phyloP scores from a whole-genome alignment of 768 basidiomycete genomes.

The Kwoniella bestiolae region DNA sequence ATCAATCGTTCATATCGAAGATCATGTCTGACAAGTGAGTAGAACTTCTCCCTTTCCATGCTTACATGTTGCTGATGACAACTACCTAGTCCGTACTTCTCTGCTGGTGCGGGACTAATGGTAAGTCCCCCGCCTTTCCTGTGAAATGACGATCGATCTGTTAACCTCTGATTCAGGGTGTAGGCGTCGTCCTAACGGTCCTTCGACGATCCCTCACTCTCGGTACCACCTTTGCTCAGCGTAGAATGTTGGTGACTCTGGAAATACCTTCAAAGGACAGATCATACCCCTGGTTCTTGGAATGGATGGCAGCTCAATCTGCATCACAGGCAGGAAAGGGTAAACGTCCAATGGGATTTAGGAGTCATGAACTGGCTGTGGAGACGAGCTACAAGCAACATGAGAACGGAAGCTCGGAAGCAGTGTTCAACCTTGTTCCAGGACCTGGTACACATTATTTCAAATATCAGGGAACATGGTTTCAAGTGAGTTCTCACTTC shows the following conservation, averaged over 20 bases:
- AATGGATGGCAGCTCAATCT: constrained; percentile 85
- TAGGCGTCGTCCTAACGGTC: constrained; percentile 79
- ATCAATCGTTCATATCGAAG: constrained; percentile 36
- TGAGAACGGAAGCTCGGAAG: constrained; percentile 87
- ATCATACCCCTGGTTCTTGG: constrained; percentile 93
- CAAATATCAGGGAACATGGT: constrained; percentile 87
- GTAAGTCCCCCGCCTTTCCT: constrained; percentile 59
- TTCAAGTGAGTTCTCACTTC: constrained; percentile 69
- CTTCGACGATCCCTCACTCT: constrained; percentile 73
- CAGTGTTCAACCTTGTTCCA: constrained; percentile 89
- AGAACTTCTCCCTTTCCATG: not conserved
- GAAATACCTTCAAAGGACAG: constrained; percentile 96
- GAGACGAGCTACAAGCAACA: constrained; percentile 86
- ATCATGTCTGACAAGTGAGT: constrained; percentile 54
- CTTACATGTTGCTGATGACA: constrained; percentile 1
- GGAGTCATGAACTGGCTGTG: constrained; percentile 91
- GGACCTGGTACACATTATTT: constrained; percentile 95
- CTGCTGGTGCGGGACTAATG: constrained; percentile 97
- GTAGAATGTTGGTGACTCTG: constrained; percentile 89
- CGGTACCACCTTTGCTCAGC: constrained; percentile 74
- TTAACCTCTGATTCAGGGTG: constrained; percentile 64
- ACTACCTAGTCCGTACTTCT: constrained; percentile 82
- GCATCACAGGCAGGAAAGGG: constrained; percentile 54
- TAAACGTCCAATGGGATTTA: constrained; percentile 61
- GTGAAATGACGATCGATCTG: not conserved